Percentiles rank a stretch among this genome's conserved stretches.
These are phyloP conservation scores for Phaeosphaeria sp. DNA, from an alignment of 2,329 filamentous ascomycete species.

Conservation along the genomic window DNA sequence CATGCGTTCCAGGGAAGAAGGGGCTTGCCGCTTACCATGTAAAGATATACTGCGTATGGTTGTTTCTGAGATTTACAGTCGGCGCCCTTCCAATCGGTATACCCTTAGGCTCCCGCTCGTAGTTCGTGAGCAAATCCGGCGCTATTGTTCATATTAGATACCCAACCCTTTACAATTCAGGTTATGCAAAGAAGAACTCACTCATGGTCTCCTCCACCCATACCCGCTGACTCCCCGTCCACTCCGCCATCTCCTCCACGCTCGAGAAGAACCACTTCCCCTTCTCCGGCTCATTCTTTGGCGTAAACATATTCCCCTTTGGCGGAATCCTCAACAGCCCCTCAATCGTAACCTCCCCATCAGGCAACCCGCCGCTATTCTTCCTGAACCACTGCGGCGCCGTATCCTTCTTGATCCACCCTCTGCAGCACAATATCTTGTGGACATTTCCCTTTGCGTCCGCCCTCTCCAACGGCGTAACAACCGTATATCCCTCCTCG, in stretches of 20 bases:
- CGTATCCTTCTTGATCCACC: constrained; percentile 86
- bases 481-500: constrained; percentile 86
- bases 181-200: constrained; percentile 49
- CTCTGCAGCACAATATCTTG: constrained; percentile 85
- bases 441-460: constrained; percentile 51
- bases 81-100: constrained; percentile 87
- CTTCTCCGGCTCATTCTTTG: constrained; percentile 81
- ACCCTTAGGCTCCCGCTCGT: constrained; percentile 78
- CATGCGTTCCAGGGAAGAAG: background rate
- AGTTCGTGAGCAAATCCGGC: constrained; percentile 77
- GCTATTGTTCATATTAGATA: constrained; percentile 58
- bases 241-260: constrained; percentile 84
- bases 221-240: constrained; percentile 83
- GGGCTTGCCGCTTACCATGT: constrained; percentile 74
- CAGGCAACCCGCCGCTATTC: constrained; percentile 66
- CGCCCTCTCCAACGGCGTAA: constrained; percentile 85
- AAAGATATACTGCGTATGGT: constrained; percentile 98
- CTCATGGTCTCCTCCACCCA: constrained; percentile 97
- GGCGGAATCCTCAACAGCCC: constrained; percentile 87
- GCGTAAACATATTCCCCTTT: constrained; percentile 98
- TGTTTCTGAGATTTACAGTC: constrained; percentile 93
- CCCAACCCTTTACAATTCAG: constrained; percentile 14
- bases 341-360: constrained; percentile 77
- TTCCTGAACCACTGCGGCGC: constrained; percentile 66
- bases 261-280: constrained; percentile 95